A percentile compares a stretch with the other conserved stretches of the same genome.
phyloP scores from a whole-genome alignment of 1,139 yeast genomes.

The Lodderomyces beijingensis region DNA sequence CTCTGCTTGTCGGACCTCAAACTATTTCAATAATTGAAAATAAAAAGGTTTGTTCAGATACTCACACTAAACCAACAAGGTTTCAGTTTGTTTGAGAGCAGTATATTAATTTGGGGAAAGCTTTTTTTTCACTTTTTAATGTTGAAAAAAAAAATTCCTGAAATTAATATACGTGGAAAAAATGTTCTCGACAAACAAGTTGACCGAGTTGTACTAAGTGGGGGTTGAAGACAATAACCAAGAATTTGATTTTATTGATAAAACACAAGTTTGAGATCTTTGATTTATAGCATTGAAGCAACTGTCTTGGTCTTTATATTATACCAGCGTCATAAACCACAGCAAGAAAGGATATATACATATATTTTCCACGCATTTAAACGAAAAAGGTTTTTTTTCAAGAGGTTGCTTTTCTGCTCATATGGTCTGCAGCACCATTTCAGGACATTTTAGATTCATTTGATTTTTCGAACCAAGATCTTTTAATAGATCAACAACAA shows the following conservation, averaged over 20 bases:
- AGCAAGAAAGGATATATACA: constrained; percentile 1
- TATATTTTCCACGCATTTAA: constrained; percentile 4
- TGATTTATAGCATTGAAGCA: constrained; percentile 39
- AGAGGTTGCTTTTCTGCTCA: constrained; percentile 6
- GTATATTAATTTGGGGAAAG: constrained; percentile 22
- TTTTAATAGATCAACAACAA: constrained; percentile 3
- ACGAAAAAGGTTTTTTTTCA: constrained; percentile 2
- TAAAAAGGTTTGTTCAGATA: background rate
- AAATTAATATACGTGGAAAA: constrained; percentile 27
- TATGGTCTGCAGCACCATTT: constrained; percentile 43
- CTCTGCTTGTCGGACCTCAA: constrained; percentile 30
- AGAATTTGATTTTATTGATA: too few relatives aligned
- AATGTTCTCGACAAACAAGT: constrained; percentile 1
- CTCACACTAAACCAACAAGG: background rate
- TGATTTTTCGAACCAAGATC: constrained; percentile 1
- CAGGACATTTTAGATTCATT: constrained; percentile 22
- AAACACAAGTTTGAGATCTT: too few relatives aligned
- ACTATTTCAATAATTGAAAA: background rate
- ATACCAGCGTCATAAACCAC: background rate
- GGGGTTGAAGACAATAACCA: too few relatives aligned
- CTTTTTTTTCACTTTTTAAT: constrained; percentile 3
- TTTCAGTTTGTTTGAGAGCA: constrained; percentile 8
- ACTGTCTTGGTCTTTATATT: constrained; percentile 19
- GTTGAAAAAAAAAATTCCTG: too few relatives aligned
- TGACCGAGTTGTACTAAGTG: background rate